Conservation (phyloP, 2,329 filamentous ascomycete species). For the Epichloe gansuensis region DNA sequence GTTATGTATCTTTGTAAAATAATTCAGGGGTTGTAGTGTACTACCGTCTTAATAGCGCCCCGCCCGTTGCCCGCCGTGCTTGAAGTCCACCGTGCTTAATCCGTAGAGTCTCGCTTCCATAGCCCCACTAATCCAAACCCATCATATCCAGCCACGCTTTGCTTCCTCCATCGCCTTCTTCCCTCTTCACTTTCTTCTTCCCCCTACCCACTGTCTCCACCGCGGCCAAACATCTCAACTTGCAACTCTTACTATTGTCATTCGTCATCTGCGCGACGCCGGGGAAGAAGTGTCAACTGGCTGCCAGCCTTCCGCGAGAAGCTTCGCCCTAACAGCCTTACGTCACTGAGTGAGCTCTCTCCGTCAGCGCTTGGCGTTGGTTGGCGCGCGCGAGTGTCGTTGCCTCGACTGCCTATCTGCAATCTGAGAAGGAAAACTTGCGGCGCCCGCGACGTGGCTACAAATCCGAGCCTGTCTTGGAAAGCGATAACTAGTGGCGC, state of each 20-base stretch:
- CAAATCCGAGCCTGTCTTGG: not conserved
- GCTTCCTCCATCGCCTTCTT: conserved; percentile 15
- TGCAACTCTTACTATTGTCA: conserved; percentile 8
- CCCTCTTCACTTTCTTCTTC: conserved; percentile 15
- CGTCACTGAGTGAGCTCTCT: not conserved
- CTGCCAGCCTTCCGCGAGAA: not conserved
- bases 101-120: conserved; percentile 10
- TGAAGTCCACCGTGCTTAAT: not conserved
- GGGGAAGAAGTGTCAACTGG: not conserved
- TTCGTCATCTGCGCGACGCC: conserved; percentile 2
- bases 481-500: not conserved
- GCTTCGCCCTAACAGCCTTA: not conserved
- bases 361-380: not conserved
- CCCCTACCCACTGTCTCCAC: conserved; percentile 15
- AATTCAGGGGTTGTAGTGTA: not conserved
- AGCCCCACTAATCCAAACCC: conserved; percentile 13
- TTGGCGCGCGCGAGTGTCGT: not conserved
- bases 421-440: not conserved
- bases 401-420: not conserved
- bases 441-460: not conserved
- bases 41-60: conserved; percentile 3
- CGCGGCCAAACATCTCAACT: conserved; percentile 9
- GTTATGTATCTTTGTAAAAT: too few relatives aligned
- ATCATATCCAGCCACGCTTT: conserved; percentile 12
- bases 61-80: conserved; percentile 1